Conservation (phyloP, 2,329 filamentous ascomycete genomes). For the Graphium sp. region DNA sequence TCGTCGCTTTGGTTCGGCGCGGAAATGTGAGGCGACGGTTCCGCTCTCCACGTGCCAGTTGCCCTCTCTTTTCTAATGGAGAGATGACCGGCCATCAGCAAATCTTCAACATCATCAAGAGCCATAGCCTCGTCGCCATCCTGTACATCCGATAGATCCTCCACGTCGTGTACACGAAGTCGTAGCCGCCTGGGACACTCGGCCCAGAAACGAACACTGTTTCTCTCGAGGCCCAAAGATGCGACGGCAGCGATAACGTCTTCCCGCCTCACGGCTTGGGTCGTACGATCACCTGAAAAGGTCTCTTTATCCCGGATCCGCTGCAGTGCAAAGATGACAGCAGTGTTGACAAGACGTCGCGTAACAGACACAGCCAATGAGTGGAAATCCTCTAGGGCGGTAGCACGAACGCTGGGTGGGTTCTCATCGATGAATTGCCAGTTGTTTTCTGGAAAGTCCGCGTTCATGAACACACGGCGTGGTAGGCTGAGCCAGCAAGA, state of each 20-base stretch:
- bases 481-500: conserved; percentile 47
- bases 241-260: conserved; percentile 32
- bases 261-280: conserved; percentile 17
- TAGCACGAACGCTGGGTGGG: conserved; percentile 54
- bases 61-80: too few relatives aligned
- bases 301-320: conserved; percentile 31
- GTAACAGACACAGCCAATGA: conserved; percentile 51
- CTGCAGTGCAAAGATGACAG: conserved; percentile 54
- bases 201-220: conserved; percentile 26
- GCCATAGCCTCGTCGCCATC: conserved; percentile 7
- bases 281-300: too few relatives aligned
- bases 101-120: neutral
- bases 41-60: too few relatives aligned
- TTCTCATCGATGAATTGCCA: conserved; percentile 47
- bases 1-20: too few relatives aligned
- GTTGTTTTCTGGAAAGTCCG: conserved; percentile 40
- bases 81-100: too few relatives aligned
- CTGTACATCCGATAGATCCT: conserved; percentile 4
- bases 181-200: conserved; percentile 28
- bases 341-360: conserved; percentile 50
- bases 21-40: too few relatives aligned
- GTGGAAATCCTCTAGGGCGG: conserved; percentile 62
- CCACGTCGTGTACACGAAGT: conserved; percentile 26
- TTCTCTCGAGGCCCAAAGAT: conserved; percentile 23
- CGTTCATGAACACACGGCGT: conserved; percentile 61